These are phyloP conservation scores for Aschersonia sp. DNA, from an alignment of 2,329 filamentous ascomycete species.

Conservation along the genomic window DNA sequence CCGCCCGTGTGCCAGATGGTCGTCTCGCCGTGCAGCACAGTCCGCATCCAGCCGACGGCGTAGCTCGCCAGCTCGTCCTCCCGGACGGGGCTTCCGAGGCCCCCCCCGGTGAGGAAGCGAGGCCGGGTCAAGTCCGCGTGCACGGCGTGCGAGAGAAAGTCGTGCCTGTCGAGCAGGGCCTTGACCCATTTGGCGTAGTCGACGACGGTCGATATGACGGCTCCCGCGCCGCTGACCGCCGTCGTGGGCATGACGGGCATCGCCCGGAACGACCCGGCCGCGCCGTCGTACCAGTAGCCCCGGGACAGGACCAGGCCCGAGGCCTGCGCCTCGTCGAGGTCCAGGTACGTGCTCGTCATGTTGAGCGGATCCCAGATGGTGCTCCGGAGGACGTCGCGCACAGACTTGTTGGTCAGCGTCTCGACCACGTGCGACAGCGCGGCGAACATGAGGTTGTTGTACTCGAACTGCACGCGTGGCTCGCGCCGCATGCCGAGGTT, in stretches of 20 bases:
- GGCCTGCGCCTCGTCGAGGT: slow-evolving; percentile 10
- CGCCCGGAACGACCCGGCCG: slow-evolving; percentile 8
- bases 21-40: slow-evolving; percentile 1
- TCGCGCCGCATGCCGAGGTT: slow-evolving; percentile 27
- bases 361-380: slow-evolving; percentile 28
- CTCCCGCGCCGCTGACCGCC: slow-evolving; percentile 24
- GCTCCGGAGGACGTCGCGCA: slow-evolving; percentile 25
- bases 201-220: slow-evolving; percentile 26
- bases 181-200: slow-evolving; percentile 37
- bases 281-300: slow-evolving; percentile 24
- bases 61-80: too few relatives aligned
- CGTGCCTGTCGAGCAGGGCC: slow-evolving; percentile 22
- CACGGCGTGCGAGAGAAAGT: slow-evolving; percentile 9
- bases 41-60: background rate
- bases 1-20: background rate
- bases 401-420: slow-evolving; percentile 18
- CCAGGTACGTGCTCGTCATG: slow-evolving; percentile 28
- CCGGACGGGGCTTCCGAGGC: background rate
- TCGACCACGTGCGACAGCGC: slow-evolving; percentile 31
- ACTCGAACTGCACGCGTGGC: slow-evolving; percentile 28
- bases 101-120: slow-evolving; percentile 7
- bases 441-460: slow-evolving; percentile 36
- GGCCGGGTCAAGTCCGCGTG: slow-evolving; percentile 15
- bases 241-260: slow-evolving; percentile 12
- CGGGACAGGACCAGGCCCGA: slow-evolving; percentile 18